A percentile compares a stretch with the other conserved stretches of the same genome.
Conservation (phyloP, 2,329 filamentous ascomycete species). For the Calonectria ilicicola region DNA sequence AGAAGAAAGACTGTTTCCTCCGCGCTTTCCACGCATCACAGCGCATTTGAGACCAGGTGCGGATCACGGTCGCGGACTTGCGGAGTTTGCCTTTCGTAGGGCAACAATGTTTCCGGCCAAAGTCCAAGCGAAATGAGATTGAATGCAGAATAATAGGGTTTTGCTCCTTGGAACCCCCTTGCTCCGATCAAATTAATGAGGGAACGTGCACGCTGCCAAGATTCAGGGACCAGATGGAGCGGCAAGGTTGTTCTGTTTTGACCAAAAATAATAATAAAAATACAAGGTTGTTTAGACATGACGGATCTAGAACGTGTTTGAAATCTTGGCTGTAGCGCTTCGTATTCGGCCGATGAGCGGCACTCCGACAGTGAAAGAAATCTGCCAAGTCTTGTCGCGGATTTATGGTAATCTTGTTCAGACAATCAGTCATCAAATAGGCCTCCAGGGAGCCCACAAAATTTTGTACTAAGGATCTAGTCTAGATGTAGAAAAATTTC, state of each 20-base stretch:
- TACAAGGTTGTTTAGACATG: neutral
- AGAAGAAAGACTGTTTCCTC: no score
- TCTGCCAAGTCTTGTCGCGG: no score
- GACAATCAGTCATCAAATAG: no score
- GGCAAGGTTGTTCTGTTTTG: neutral
- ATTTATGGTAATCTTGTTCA: no score
- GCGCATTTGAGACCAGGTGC: neutral
- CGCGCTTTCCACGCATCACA: neutral
- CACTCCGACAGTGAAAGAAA: neutral
- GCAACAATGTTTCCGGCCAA: neutral
- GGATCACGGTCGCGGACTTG: neutral
- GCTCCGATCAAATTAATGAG: neutral
- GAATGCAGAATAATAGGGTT: neutral
- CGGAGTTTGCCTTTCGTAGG: neutral
- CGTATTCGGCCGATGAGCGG: neutral
- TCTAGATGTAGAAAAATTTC: no score
- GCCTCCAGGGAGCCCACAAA: no score
- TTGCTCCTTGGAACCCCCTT: neutral
- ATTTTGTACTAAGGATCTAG: no score
- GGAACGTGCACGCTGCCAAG: neutral
- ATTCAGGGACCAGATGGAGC: neutral
- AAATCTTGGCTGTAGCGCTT: neutral
- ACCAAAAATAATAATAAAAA: neutral
- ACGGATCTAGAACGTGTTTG: neutral
- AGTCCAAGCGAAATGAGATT: neutral